Base-by-base conservation (phyloP, 2,329 filamentous ascomycete genomes). In the Penicillium polonicum region DNA sequence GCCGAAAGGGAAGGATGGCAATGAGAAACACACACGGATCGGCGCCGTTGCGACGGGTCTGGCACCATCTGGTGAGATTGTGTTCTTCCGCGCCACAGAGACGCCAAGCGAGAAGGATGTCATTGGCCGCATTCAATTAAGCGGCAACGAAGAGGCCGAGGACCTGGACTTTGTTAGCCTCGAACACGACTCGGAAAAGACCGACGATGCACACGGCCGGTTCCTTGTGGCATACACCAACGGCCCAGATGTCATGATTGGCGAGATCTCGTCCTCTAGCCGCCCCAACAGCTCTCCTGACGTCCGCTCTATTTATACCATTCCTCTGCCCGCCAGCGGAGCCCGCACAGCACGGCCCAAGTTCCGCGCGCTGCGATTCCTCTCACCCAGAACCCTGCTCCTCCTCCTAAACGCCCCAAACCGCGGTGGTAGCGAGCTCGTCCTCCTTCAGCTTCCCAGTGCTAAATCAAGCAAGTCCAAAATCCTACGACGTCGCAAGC, bases 221-320 rank as follows among this genome's bases (percentile, higher is more conserved):
- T 94, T 89, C 72, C 83, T 87, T 64, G 78, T 97, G 53, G 88
- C 87, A 3, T 97, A 91, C 74, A 92, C 89, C 74, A 87, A 89
- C 66, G 87, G 91, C 62, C 80, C 88, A 69, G 86, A 91, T 64
- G 82, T 97, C 48, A 89, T 87, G 74, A 77, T 88, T 36, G 81
- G 89, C 65, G 83, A 84, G 33, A 74, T 91, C 48, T 75, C 78
- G 21, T 79, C 81, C 42, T 79, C 72, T 64, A 81, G 78, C 58
- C 77, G 75, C 63, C 78, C 66, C 58, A 78, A 80, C 61, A 65
- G 67, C 9, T 60, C 70, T 7, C 74, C 72, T 9, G 68, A 75
- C 12, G 67, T 75, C 39, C 66, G 56, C 38, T 62, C 58, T 21
- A 64, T 80, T 5, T 77, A 78, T 62, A 73, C 73, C n/a, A 73